phyloP scores from a whole-genome alignment of 768 basidiomycete species.

The Rhizopogon vinicolor region DNA sequence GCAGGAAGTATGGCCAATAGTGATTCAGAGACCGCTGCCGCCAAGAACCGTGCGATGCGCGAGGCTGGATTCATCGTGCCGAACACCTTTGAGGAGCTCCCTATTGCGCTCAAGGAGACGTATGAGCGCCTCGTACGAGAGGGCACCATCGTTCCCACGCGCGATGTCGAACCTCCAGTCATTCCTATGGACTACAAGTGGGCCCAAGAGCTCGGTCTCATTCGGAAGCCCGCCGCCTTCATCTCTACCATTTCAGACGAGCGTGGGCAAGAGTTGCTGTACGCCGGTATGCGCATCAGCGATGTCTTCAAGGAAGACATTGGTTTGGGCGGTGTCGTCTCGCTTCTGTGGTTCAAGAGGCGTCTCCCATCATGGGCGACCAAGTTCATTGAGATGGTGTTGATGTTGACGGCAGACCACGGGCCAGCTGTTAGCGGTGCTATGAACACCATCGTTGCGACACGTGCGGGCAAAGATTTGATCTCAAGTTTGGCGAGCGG shows the following conservation, averaged over 20 bases:
- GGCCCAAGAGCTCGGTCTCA: slow-evolving; percentile 97
- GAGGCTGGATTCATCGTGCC: slow-evolving; percentile 96
- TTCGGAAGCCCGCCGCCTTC: slow-evolving; percentile 98
- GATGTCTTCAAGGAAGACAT: slow-evolving; percentile 98
- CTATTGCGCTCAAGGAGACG: slow-evolving; percentile 75
- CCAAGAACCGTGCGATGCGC: slow-evolving; percentile 95
- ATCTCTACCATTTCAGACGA: slow-evolving; percentile 99
- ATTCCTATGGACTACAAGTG: slow-evolving; percentile 99
- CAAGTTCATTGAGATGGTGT: slow-evolving; percentile 99
- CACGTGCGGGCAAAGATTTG: slow-evolving; percentile 98
- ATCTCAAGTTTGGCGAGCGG: slow-evolving; percentile 96
- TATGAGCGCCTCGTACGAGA: slow-evolving; percentile 75
- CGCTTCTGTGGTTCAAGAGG: slow-evolving; percentile 97
- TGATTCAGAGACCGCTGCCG: slow-evolving; percentile 94
- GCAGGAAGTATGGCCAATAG: slow-evolving; percentile 98
- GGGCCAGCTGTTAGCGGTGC: slow-evolving; percentile 97
- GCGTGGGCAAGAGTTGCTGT: slow-evolving; percentile 96
- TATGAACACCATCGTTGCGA: slow-evolving; percentile 99
- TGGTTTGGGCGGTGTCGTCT: slow-evolving; percentile 94
- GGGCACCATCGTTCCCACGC: slow-evolving; percentile 64
- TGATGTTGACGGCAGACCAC: slow-evolving; percentile 99
- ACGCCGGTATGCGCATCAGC: slow-evolving; percentile 98
- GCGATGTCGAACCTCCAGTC: slow-evolving; percentile 85
- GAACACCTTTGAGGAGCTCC: slow-evolving; percentile 96
- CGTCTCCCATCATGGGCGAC: slow-evolving; percentile 87